These are phyloP conservation scores for Passiflora organensis DNA, from an alignment of 345 rosid genomes.

Conservation along the genomic window DNA sequence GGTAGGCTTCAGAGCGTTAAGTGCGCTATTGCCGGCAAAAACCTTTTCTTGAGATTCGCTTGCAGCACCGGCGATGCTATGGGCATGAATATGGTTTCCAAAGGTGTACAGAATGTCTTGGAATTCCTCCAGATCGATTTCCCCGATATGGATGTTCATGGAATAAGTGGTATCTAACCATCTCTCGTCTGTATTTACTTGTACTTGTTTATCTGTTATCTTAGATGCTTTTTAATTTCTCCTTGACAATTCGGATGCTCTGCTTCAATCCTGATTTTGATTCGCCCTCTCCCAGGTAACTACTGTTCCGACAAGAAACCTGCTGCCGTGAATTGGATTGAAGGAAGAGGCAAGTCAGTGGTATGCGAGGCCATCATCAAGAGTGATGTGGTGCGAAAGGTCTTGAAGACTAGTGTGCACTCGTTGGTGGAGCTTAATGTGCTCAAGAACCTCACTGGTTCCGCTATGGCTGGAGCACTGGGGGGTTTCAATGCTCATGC, in stretches of 20 bases:
- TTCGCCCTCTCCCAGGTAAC: constrained; percentile 23
- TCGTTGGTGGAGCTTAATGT: constrained; percentile 39
- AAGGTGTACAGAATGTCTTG: constrained; percentile 43
- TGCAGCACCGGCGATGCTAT: constrained; percentile 46
- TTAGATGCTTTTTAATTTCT: not conserved
- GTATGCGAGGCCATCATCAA: constrained; percentile 39
- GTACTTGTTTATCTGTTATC: not conserved
- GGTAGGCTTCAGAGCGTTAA: constrained; percentile 28
- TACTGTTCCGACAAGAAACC: constrained; percentile 47
- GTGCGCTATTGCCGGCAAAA: constrained; percentile 34
- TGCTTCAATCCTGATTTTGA: not conserved
- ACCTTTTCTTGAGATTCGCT: constrained; percentile 33
- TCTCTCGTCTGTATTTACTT: not conserved
- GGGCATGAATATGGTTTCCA: constrained; percentile 51
- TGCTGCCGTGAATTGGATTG: constrained; percentile 46
- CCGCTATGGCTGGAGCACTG: constrained; percentile 45
- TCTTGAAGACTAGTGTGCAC: constrained; percentile 33
- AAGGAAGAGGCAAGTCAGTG: constrained; percentile 44
- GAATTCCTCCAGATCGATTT: constrained; percentile 33
- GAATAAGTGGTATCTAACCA: constrained; percentile 28
- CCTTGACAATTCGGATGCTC: not conserved
- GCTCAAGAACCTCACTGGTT: constrained; percentile 45
- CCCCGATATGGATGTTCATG: constrained; percentile 43
- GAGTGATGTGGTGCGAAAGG: constrained; percentile 34
- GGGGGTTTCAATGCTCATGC: constrained; percentile 53